Evolutionary conservation across 2,329 filamentous ascomycete species (phyloP), one percentile per base, ranked within the genome.

Genomic region (Coniochaeta ligniaria): DNA sequence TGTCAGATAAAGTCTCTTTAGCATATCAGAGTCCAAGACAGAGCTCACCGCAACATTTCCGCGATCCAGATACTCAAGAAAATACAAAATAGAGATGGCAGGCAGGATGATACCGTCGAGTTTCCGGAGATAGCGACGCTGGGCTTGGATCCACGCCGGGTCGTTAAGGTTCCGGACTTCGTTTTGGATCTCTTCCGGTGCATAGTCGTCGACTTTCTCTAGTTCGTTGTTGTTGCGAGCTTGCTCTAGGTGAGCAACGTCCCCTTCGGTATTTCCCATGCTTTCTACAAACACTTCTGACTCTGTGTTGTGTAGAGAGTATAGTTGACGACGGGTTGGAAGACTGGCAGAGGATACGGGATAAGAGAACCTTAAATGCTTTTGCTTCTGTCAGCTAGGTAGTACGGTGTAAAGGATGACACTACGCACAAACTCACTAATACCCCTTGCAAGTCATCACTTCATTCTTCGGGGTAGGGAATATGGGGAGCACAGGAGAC

Each of bases 1-100:
- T 11, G 22, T 38, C 7, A 24, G 36, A 33, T n/a, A 20, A n/a
- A 50, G 41, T 24, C 24, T 28, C 14, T 26, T 17, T 6, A 6
- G 41, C n/a, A 41, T 22, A n/a, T n/a, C 56, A 22, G 17, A 38
- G 9, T 16, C 14, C 16, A 35, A 43, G 12, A 28, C 12, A 17
- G 6, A 33, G 55, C 63, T 33, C 33, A 64, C 63, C 17, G 61
- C 61, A 45, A 64, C 59, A 57, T 64, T 64, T 12, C 63, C 63
- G 41, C 63, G 57, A 43, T 60, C 61, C 26, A 64, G 60, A 60
- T 61, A 64, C 54, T 63, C 63, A 43, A 64, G 63, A 35, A 64
- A 64, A 43, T 64, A 64, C 31, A 64, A 59, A 11, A 60, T 26
- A 26, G 63, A 64, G 57, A 64, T 61, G 1, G 61, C 60, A 17